phyloP scores from a whole-genome alignment of 108 stramenopile genomes.

The Fistulifera solaris region DNA sequence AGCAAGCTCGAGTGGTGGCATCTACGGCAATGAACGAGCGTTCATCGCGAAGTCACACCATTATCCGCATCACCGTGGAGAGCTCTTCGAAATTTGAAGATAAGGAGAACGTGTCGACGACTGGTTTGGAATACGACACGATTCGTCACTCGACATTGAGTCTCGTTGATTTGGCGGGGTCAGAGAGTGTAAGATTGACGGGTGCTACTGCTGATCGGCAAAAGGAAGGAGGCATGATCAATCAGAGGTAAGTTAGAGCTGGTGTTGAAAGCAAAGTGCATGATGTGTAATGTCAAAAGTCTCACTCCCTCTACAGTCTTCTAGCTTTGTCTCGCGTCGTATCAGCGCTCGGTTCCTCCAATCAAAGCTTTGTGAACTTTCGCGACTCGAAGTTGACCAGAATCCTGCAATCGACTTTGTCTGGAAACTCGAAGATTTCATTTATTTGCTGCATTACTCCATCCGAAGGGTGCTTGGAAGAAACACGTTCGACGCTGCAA shows the following conservation, averaged over 20 bases:
- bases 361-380: slow-evolving; percentile 62
- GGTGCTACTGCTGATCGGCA: slow-evolving; percentile 21
- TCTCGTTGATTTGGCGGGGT: slow-evolving; percentile 86
- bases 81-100: slow-evolving; percentile 25
- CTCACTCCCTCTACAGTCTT: slow-evolving; percentile 31
- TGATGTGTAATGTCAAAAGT: not conserved
- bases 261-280: not conserved
- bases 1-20: slow-evolving; percentile 29
- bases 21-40: slow-evolving; percentile 89
- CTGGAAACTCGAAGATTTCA: slow-evolving; percentile 89
- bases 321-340: slow-evolving; percentile 80
- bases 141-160: slow-evolving; percentile 33
- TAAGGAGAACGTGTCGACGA: not conserved
- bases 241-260: slow-evolving; percentile 58
- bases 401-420: slow-evolving; percentile 93
- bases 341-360: slow-evolving; percentile 37
- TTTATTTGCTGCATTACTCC: slow-evolving; percentile 94
- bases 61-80: slow-evolving; percentile 90
- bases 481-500: slow-evolving; percentile 90
- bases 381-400: slow-evolving; percentile 96
- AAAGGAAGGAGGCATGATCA: slow-evolving; percentile 95
- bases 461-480: slow-evolving; percentile 79
- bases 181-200: slow-evolving; percentile 61
- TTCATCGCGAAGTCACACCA: slow-evolving; percentile 82
- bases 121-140: not conserved